Evolutionary conservation across 208 protist species (phyloP), one percentile per base, ranked within the genome.

Genomic region (Leishmania tropica): DNA sequence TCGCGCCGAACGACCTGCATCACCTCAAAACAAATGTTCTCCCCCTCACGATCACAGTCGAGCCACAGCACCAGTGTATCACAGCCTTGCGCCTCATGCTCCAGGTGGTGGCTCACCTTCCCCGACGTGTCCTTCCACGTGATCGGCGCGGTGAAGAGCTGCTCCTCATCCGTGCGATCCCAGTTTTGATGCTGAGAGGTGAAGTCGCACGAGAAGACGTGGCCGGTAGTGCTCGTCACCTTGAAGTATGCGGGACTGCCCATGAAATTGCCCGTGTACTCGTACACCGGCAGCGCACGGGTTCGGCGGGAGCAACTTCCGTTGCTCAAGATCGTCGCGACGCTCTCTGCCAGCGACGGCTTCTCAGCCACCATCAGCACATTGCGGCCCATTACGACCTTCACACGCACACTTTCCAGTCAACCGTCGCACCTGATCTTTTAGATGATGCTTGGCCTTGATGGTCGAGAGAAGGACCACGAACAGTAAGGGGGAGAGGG

Each of bases 11-110:
- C 93, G 24, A 96, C 93, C 75, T 97, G 87, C 86, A 99, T 94
- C 76, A 99, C 96, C 87, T 99, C 98, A 87, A 99, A 99, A 88
- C 97, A 99, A 76, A 99, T 99, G 81, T 99, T 99, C 87, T 99
- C 98, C 21, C 98, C 98, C 78, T 99, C 98, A 28, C 98, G 91
- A 91, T 99, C 98, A 83, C 97, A 99, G 81, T 99, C 98, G 2
- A 99, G 89, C 93, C 96, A 99, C 35, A 99, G 86, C 11, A 99
- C 94, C 37, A 99, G 86, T 65, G 91, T 89, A 70, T 96, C 92
- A 73, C 91, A 97, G 51, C 94, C 95, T 47, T 96, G 84, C 62
- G 92, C 90, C 79, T 97, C 89, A 68, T 93, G 83, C 68, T 89
- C 82, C 24, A 98, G 88, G 84, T 98, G 94, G 40, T 91, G 89